phyloP scores from a whole-genome alignment of 495 filamentous ascomycete species.

The Immersiella caudata region DNA sequence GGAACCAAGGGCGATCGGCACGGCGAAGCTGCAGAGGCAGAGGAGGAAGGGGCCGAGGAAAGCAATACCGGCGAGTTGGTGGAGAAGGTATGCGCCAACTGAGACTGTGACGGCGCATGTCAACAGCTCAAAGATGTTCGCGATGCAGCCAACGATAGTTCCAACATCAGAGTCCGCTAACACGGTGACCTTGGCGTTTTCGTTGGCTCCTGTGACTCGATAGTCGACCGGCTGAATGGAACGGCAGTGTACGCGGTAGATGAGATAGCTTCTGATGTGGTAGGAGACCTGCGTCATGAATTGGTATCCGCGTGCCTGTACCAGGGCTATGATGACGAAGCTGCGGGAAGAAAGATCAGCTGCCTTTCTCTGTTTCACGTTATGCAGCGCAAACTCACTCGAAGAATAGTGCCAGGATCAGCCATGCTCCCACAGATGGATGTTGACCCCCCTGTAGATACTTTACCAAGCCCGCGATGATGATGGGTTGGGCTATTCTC shows the following conservation, averaged over 20 bases:
- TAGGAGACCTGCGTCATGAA: background rate
- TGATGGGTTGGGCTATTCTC: background rate
- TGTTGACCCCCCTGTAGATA: conserved; percentile 3
- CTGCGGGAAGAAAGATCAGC: background rate
- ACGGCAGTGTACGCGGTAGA: background rate
- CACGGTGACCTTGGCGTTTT: background rate
- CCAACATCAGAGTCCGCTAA: background rate
- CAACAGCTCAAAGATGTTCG: background rate
- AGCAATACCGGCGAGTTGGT: background rate
- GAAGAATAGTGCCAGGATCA: conserved; percentile 1
- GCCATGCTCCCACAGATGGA: conserved; percentile 2
- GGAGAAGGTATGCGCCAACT: background rate
- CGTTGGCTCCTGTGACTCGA: background rate
- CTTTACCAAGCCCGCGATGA: background rate
- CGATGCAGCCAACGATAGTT: background rate
- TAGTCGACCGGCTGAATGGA: background rate
- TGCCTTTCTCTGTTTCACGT: too few relatives aligned
- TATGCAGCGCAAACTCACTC: background rate
- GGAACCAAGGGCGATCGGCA: background rate
- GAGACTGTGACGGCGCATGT: background rate
- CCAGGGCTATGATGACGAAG: background rate
- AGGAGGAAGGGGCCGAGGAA: background rate
- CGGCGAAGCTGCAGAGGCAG: background rate
- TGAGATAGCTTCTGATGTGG: background rate
- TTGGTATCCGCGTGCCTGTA: background rate